Evolutionary conservation across 768 basidiomycete genomes (phyloP), one percentile per base, ranked within the genome.

Genomic region (Epithele typhae): DNA sequence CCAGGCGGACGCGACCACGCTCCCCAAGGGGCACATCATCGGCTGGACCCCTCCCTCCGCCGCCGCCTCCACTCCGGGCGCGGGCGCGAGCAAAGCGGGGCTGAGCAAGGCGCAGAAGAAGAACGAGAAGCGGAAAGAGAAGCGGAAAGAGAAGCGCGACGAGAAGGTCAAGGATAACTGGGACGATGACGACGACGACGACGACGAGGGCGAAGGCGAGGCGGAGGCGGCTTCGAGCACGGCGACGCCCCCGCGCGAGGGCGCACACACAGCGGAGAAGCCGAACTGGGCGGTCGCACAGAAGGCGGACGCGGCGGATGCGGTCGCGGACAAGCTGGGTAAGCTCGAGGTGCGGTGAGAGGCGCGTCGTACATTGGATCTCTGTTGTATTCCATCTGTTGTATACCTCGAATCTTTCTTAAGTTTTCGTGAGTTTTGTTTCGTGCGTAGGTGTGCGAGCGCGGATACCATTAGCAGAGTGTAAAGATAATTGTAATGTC

Each of bases 111-210:
- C 64, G 12, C 65, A 83, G 59, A 80, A 84, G 65, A 92, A 93
- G 71, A 86, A 87, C 37, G 89, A 86, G 51, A 92, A 92, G 66
- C 74, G 81, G 57, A 81, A 79, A 62, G 87, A 83, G 59, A 89
- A 80, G 67, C 76, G 77, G 61, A 66, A 64, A 18, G 67, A 61
- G 40, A 73, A 72, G 23, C 73, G 76, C 48, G 77, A 78, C n/a
- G 69, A 70, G 21, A 62, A 54, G 36, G 81, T 91, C n/a, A 80
- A 77, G 46, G 87, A 90, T 51, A 79, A 74, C 49, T 92, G 88
- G 80, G 88, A 89, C 32, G 85, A 84, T 40, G 84, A 86, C 6
- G 84, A 81, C 10, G 82, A 79, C 4, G 73, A 63, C 5, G 72
- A 57, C 17, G 51, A 49, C 38, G 57, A 61, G 39, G 53, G 53